Evolutionary conservation across 1,284 basidiomycete genomes (phyloP), one percentile per base, ranked within the genome.

Genomic region (Sanghuangporus sanghuang): DNA sequence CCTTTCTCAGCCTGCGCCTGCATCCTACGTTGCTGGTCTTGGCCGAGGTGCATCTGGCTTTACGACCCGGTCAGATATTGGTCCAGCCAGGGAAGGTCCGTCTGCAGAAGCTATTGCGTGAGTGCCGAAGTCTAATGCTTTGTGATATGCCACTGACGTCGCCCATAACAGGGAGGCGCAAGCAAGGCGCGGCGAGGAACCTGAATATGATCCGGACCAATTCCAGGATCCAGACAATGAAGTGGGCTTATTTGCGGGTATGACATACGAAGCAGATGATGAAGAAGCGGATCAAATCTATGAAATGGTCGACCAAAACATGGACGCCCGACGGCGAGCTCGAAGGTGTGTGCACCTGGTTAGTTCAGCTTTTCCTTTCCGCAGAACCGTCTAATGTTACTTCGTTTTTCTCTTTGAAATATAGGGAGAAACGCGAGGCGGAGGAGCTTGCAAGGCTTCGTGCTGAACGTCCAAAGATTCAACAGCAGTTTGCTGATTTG

Each of bases 191-290:
- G 93, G 94, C 21, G 93, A 96, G 77, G 93, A 95, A 68, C 78
- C 84, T 2, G 92, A 96, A 53, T 81, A 90, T 38, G 93, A 96
- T 72, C 89, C 90, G 0, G 94, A 96, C 7, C 90, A 91, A 70
- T 94, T 92, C 71, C 94, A 97, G 74, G 96, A 99, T 74, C 96
- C 96, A 6, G 97, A 99, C 73, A 96, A 98, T 73, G 96, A 99
- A 78, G 91, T 89, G 65, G 96, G 96, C 42, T 83, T 99, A 7
- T 98, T 99, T 73, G 94, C 95, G 0, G 95, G 95, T 7, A 95
- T 90, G 7, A 93, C 94, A 0, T 98, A 99, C 74, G 96, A 99
- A 73, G 90, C 92, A 60, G 96, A 99, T 69, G 97, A 99, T 68
- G 96, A 98, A 71, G 96, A 98, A 73, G 97, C 96, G 0, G 96